phyloP scores from a whole-genome alignment of 73 alveolate genomes.

The Paramecium primaurelia region DNA sequence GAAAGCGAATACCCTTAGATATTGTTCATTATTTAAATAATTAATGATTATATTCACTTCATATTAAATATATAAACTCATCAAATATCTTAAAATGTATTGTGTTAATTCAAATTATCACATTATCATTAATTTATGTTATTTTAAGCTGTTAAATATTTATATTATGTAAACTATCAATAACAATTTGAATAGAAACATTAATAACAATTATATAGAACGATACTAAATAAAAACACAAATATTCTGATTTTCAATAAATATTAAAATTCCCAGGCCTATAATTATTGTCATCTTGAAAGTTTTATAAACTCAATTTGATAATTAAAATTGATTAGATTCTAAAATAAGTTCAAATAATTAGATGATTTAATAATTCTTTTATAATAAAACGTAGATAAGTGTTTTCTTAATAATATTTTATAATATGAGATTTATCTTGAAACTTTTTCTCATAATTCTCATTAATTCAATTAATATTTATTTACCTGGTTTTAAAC shows the following conservation, averaged over 20 bases:
- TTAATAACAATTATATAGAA: neutral
- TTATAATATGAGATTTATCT: too few species aligned
- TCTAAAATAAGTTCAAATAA: too few species aligned
- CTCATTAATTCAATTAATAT: too few species aligned
- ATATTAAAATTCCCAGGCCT: neutral
- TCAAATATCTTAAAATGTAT: neutral
- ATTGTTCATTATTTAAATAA: constrained; percentile 37
- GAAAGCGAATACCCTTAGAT: constrained; percentile 26
- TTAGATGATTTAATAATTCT: too few species aligned
- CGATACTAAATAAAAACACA: neutral
- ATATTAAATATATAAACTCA: neutral
- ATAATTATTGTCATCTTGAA: too few species aligned
- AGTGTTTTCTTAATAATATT: too few species aligned
- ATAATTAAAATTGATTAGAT: too few species aligned
- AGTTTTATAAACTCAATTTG: too few species aligned
- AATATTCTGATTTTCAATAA: neutral
- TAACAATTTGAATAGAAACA: neutral
- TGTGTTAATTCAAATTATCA: neutral
- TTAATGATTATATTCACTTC: neutral
- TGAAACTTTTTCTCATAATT: too few species aligned
- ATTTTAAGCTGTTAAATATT: neutral
- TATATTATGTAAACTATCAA: neutral
- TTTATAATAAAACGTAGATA: too few species aligned
- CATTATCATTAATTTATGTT: neutral
- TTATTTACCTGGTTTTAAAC: too few species aligned